These are phyloP conservation scores for Fraxinus angustifolia DNA, from an alignment of 305 asterid species.

Conservation along the genomic window DNA sequence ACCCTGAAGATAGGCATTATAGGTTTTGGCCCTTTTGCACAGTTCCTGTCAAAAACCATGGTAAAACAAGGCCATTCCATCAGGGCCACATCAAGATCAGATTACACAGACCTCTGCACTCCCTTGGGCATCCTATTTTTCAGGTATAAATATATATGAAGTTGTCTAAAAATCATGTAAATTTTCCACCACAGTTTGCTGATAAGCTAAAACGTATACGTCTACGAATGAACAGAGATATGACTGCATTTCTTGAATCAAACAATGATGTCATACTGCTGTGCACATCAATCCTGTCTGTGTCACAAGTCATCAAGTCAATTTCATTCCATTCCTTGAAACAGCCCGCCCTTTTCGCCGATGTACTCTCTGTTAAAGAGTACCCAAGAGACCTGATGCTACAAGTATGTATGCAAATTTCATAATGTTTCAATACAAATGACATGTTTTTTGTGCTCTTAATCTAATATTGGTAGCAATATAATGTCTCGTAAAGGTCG, in stretches of 20 bases:
- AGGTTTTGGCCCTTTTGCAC: constrained; percentile 81
- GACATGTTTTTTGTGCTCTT: not conserved
- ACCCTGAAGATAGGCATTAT: constrained; percentile 62
- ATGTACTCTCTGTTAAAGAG: constrained; percentile 86
- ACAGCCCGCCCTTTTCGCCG: constrained; percentile 60
- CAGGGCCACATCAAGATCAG: constrained; percentile 75
- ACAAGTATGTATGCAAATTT: constrained; percentile 30
- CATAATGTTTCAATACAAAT: not conserved
- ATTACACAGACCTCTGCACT: constrained; percentile 53
- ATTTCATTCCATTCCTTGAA: constrained; percentile 48
- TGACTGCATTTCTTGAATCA: constrained; percentile 50
- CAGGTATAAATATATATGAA: constrained; percentile 39
- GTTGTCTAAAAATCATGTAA: not conserved
- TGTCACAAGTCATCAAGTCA: constrained; percentile 57
- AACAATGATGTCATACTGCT: constrained; percentile 60
- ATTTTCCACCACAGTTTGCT: not conserved
- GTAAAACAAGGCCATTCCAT: constrained; percentile 59
- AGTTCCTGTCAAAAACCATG: constrained; percentile 66
- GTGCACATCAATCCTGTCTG: constrained; percentile 72
- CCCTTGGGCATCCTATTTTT: constrained; percentile 55
- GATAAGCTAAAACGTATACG: not conserved
- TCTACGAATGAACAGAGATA: constrained; percentile 43
- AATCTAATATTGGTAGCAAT: not conserved
- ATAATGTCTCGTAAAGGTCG: constrained; percentile 38
- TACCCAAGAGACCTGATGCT: constrained; percentile 66